Evolutionary conservation across 2,329 filamentous ascomycete genomes (phyloP).

Genomic region (Verticillium albo-atrum): DNA sequence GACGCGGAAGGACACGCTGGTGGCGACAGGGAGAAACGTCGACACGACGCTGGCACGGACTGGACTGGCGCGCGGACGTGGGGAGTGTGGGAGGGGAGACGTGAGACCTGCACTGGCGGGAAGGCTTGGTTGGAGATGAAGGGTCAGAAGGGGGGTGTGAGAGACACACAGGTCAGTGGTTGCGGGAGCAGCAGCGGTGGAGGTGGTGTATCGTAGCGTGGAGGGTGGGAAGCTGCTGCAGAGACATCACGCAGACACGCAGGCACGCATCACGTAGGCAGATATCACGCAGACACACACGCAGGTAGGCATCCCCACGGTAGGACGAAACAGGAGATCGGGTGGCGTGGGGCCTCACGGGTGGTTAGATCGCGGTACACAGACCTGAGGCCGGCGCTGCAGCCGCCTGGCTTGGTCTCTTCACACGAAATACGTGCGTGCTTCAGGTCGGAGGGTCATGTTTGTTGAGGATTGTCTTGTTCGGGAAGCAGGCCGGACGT

Average conservation of each 20-base stretch:
- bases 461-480: neutral
- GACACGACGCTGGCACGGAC: neutral
- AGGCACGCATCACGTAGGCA: neutral
- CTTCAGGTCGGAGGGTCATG: neutral
- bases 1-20: neutral
- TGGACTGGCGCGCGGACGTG: neutral
- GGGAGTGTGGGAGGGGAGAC: neutral
- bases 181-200: neutral
- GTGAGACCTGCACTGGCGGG: neutral
- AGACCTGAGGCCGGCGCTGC: neutral
- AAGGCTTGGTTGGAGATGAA: neutral
- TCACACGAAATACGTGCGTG: neutral
- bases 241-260: neutral
- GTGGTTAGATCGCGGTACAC: neutral
- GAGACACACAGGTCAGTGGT: neutral
- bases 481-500: neutral
- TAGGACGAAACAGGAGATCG: slow-evolving; percentile 2
- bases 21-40: neutral
- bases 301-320: neutral
- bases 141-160: neutral
- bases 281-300: neutral
- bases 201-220: neutral
- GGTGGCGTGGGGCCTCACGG: neutral
- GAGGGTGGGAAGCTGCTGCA: neutral
- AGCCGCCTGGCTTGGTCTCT: neutral